Conservation (phyloP, 2,329 filamentous ascomycete genomes). For the Colletotrichum agaves region DNA sequence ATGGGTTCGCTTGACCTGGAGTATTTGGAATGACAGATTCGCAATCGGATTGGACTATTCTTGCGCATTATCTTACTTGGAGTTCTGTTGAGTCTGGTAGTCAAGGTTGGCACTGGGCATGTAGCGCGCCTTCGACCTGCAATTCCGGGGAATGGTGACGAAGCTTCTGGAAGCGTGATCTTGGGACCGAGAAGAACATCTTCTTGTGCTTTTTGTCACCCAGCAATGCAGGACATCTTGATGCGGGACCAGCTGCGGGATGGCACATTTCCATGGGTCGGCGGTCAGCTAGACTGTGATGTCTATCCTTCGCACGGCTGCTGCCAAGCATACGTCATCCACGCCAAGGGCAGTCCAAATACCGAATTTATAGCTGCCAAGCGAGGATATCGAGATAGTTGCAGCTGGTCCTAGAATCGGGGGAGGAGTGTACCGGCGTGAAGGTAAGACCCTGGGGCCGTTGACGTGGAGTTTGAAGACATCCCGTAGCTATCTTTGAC, state of each 20-base stretch:
- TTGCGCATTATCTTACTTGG: conserved; percentile 8
- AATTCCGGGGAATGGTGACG: neutral
- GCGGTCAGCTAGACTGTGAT: neutral
- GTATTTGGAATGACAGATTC: conserved; percentile 29
- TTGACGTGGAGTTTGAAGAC: neutral
- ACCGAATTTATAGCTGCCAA: neutral
- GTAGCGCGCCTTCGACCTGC: neutral
- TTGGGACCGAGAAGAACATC: no score
- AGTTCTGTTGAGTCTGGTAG: neutral
- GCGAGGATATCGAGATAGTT: neutral
- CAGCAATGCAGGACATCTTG: no score
- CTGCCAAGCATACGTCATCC: conserved; percentile 9
- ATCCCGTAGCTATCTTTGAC: neutral
- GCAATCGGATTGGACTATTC: neutral
- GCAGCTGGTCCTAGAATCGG: neutral
- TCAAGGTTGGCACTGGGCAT: conserved; percentile 12
- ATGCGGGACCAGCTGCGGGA: conserved; percentile 12
- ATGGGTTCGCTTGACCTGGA: neutral
- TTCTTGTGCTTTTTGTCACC: no score
- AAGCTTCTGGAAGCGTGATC: conserved; percentile 16
- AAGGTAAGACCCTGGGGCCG: neutral
- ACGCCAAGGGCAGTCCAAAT: neutral
- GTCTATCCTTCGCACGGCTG: no score
- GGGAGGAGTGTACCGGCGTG: neutral
- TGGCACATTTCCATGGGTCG: conserved; percentile 9